Evolutionary conservation across 2,329 filamentous ascomycete genomes (phyloP), one percentile per base, ranked within the genome.

Genomic region (Botrytis paeoniae): DNA sequence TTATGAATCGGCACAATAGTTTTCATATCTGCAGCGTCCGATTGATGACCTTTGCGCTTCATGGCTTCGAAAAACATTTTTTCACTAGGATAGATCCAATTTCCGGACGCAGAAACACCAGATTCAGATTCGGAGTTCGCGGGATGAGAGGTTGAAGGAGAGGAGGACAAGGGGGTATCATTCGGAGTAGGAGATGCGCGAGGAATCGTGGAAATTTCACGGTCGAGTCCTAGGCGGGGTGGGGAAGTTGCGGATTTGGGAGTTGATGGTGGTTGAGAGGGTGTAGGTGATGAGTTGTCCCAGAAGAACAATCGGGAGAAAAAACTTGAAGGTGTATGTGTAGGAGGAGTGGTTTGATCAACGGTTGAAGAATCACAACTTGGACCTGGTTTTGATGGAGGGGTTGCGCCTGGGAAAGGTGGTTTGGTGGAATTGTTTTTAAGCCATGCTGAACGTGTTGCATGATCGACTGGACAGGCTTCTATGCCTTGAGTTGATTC

Each of bases 41-140:
- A 91, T 74, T 90, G 89, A 84, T 94, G 91, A 61, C 91, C 92
- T 72, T 99, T 99, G 81, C 95, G 91, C 85, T 92, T 90, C 90
- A 99, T 95, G 62, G 96, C 96, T 65, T 97, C 93, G 84, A 98
- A 98, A 86, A 99, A 99, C 90, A 98, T 97, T 80, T 93, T 92
- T 82, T 98, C 95, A 0, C 93, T 96, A 0, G 96, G 96, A 83
- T 99, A 99, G 75, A 99, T 91, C 96, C 96, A 99, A 82, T 98
- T 97, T 0, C 95, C 95, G 0, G 89, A 89, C 54, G 84, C 81
- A 69, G 86, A 84, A 78, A 93, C 90, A 35, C 89, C 86, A 75
- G 92, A 92, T 81, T 97, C 94, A 75, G 88, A 83, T 83, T 98
- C 94, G 75, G 89, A 87, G 82, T 97, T 97, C 22, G 92, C 91